Evolutionary conservation across 1,284 basidiomycete genomes (phyloP).

Genomic region (Rhodotorula sp.): DNA sequence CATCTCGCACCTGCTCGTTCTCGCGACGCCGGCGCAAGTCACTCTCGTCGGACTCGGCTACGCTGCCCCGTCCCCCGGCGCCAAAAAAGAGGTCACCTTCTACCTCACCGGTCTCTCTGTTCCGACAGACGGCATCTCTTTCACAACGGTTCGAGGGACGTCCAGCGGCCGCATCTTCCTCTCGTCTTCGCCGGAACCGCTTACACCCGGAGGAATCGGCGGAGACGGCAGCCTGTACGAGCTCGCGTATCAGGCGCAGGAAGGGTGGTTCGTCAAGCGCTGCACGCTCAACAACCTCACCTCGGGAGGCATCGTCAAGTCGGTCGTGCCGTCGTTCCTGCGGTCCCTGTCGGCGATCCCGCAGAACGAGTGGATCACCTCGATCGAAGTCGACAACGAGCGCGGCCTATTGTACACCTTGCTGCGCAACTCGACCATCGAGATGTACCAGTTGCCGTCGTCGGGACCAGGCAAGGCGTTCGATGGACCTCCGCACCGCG

Average conservation of each 20-base stretch:
- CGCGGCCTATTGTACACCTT: conserved; percentile 73
- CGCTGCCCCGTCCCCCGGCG: conserved; percentile 53
- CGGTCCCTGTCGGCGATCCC: conserved; percentile 55
- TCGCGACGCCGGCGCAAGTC: conserved; percentile 80
- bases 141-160: conserved; percentile 78
- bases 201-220: conserved; percentile 52
- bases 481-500: conserved; percentile 25
- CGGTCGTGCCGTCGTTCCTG: conserved; percentile 47
- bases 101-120: conserved; percentile 86
- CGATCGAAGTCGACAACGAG: conserved; percentile 63
- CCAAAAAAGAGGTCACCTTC: conserved; percentile 69
- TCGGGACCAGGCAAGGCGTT: conserved; percentile 22
- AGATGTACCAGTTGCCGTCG: conserved; percentile 52
- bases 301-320: conserved; percentile 33
- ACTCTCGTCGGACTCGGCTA: conserved; percentile 79
- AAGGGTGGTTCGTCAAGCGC: conserved; percentile 86
- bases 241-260: conserved; percentile 83
- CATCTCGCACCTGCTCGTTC: conserved; percentile 82
- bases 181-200: conserved; percentile 49
- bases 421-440: conserved; percentile 66
- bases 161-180: conserved; percentile 85
- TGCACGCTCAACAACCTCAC: conserved; percentile 65
- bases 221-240: conserved; percentile 88
- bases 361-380: conserved; percentile 57
- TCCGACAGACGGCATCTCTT: conserved; percentile 65